Evolutionary conservation across 2,329 filamentous ascomycete genomes (phyloP).

Genomic region (Fusarium veterinarium): DNA sequence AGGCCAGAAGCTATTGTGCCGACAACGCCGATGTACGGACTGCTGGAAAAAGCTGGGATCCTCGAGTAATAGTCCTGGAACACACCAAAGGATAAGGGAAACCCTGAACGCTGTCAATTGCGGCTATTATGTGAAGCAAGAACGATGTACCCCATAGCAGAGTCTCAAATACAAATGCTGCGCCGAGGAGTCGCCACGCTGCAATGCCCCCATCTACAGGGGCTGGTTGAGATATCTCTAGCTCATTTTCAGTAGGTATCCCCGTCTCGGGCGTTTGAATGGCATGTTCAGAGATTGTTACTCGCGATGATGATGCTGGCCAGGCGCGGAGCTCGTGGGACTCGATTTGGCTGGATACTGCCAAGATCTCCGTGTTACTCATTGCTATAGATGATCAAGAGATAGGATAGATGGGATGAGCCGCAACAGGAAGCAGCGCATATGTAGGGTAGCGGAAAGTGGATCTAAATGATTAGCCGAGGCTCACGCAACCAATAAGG

Average conservation of each 20-base stretch:
- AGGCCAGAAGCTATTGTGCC: background rate
- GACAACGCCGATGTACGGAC: background rate
- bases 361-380: background rate
- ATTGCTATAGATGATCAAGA: background rate
- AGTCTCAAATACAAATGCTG: background rate
- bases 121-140: fast-evolving
- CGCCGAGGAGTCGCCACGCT: background rate
- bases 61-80: background rate
- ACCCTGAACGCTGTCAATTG: background rate
- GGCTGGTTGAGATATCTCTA: too few relatives aligned
- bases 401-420: background rate
- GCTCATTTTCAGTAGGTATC: fast-evolving
- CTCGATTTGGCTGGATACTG: background rate
- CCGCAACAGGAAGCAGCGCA: fast-evolving
- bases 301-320: fast-evolving
- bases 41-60: background rate
- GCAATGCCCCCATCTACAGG: background rate
- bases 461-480: background rate
- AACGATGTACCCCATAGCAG: background rate
- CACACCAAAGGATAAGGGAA: background rate
- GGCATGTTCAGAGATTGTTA: background rate
- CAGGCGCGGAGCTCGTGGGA: background rate
- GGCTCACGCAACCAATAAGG: background rate
- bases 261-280: background rate
- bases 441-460: background rate